These are phyloP conservation scores for Viola odorata DNA, from an alignment of 345 rosid species.

Conservation along the genomic window DNA sequence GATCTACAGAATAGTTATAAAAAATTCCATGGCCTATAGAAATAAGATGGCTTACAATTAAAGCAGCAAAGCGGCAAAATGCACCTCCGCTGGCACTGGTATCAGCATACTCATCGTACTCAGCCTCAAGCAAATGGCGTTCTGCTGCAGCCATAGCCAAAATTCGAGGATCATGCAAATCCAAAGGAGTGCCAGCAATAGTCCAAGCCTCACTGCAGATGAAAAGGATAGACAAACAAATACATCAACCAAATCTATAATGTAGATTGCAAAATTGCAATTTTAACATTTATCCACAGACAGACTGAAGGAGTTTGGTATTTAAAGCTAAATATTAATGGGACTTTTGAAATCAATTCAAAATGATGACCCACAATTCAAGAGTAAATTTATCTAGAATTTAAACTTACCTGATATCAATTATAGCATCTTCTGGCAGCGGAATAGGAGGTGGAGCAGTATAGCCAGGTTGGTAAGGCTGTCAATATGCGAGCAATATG, in stretches of 20 bases:
- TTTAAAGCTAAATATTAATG: not conserved
- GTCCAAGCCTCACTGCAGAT: slow-evolving; percentile 26
- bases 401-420: slow-evolving; percentile 44
- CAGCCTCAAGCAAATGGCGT: slow-evolving; percentile 20
- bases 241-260: not conserved
- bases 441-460: not conserved
- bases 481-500: slow-evolving; percentile 37
- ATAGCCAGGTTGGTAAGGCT: not conserved
- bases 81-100: slow-evolving; percentile 23
- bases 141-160: slow-evolving; percentile 29
- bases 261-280: not conserved
- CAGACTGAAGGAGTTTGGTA: not conserved
- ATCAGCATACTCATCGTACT: slow-evolving; percentile 24
- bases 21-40: not conserved
- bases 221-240: not conserved
- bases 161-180: slow-evolving; percentile 29
- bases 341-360: not conserved
- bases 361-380: too few species aligned
- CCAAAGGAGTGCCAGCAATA: slow-evolving; percentile 25
- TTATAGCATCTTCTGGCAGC: slow-evolving; percentile 51
- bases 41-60: slow-evolving; percentile 25
- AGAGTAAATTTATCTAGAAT: not conserved
- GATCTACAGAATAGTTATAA: not conserved
- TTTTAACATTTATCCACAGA: not conserved
- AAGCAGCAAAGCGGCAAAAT: slow-evolving; percentile 23